Evolutionary conservation across 2,329 filamentous ascomycete species (phyloP).

Genomic region (Neocucurbitaria cava): DNA sequence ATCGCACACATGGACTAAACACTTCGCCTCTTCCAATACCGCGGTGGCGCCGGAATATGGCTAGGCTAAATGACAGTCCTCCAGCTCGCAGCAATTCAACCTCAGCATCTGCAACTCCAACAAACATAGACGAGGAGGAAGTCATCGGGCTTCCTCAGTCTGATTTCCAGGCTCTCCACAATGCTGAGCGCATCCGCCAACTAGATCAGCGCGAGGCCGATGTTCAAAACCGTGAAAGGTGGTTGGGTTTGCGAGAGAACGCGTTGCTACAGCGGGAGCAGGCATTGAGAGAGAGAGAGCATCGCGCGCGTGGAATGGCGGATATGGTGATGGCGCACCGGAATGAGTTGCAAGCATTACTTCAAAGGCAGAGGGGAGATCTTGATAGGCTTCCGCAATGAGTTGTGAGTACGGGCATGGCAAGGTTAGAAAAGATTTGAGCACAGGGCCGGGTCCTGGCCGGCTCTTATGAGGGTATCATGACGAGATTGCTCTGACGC

Average conservation of each 20-base stretch:
- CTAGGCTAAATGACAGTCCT: neutral
- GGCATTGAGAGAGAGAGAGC: neutral
- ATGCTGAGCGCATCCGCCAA: neutral
- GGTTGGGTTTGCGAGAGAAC: neutral
- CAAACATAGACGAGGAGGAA: neutral
- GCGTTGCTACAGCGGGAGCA: neutral
- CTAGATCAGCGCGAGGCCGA: neutral
- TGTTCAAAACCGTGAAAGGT: neutral
- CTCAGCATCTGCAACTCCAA: neutral
- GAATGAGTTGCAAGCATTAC: slow-evolving; percentile 6
- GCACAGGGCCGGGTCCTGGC: neutral
- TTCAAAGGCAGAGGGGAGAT: slow-evolving; percentile 7
- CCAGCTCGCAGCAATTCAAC: neutral
- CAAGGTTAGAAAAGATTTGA: neutral
- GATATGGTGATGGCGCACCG: slow-evolving; percentile 1
- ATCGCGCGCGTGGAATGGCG: neutral
- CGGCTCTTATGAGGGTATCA: neutral
- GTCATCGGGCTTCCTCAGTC: neutral
- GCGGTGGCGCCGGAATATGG: no score
- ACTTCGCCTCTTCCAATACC: no score
- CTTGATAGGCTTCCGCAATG: neutral
- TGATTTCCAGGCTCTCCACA: neutral
- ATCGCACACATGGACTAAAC: no score
- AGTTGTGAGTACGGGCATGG: neutral
- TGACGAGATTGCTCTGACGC: neutral